Evolutionary conservation across 2,329 filamentous ascomycete species (phyloP), one percentile per base, ranked within the genome.

Genomic region (Blastomyces parvus): DNA sequence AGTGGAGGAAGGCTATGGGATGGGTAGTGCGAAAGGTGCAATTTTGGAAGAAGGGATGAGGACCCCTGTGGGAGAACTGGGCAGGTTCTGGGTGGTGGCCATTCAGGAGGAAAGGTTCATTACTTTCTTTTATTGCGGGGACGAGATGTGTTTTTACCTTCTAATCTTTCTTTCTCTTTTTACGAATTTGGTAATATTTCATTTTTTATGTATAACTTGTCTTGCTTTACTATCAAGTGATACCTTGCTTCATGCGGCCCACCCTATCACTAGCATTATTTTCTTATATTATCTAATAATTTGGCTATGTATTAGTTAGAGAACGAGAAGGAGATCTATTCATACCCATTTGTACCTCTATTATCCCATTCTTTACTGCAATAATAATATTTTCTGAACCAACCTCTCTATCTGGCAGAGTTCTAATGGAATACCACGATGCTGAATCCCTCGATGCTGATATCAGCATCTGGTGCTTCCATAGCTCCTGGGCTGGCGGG

Each of bases 1-100:
- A 76, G 55, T 67, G 65, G 52, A 67, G 60, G 48, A 40, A 22
- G 53, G 17, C 63, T n/a, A 58, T 25, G 56, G 14, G 11, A 3
- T 64, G 61, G 63, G 19, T 61, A 57, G 44, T 27, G 40, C 60
- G 44, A 56, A 46, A 11, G 57, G 33, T 48, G 50, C 42, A 19
- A 44, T 19, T 44, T 44, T 44, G 42, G 17, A 44, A 17, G 27
- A 52, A 42, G n/a, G 36, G 17, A 0, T 48, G 59, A n/a, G 19
- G 13, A 55, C 27, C 19, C 9, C 36, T 1, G 36, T 38, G 36
- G 7, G 9, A 11, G 36, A 0, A 11, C 36, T 1, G 9, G 36
- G 9, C 2, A 38, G 9, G 36, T 38, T 13, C 9, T 38, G 8
- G 36, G 8, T 36, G 33, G 8, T 38, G 36, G 36, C 9, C 36